Evolutionary conservation across 805 yeast species (phyloP).

Genomic region (Hanseniaspora mollemarum): DNA sequence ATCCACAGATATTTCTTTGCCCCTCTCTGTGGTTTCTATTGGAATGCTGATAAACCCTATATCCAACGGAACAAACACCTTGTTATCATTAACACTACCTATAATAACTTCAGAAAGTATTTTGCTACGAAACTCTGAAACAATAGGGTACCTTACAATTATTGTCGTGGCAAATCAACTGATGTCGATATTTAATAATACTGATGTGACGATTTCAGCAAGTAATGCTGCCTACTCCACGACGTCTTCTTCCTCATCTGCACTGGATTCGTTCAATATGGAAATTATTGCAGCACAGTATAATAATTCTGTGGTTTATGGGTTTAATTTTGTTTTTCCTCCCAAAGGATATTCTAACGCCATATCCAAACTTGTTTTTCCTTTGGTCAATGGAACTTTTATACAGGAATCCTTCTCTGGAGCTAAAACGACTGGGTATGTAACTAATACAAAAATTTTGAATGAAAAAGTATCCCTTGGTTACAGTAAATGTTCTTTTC

Average conservation of each 20-base stretch:
- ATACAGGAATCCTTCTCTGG: constrained; percentile 30
- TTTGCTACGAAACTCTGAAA: constrained; percentile 42
- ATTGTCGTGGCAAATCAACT: constrained; percentile 39
- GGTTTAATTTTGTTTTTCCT: constrained; percentile 36
- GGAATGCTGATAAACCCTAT: constrained; percentile 63
- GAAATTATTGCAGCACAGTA: constrained; percentile 26
- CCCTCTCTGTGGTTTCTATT: constrained; percentile 32
- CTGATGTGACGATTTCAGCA: constrained; percentile 7
- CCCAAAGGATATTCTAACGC: constrained; percentile 24
- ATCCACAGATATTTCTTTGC: constrained; percentile 37
- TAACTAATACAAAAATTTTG: constrained; percentile 31
- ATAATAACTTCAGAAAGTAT: constrained; percentile 65
- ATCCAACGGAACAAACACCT: constrained; percentile 36
- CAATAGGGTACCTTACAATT: constrained; percentile 63
- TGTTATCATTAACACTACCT: constrained; percentile 69
- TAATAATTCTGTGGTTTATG: constrained; percentile 22
- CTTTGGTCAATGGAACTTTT: constrained; percentile 28
- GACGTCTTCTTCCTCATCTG: constrained; percentile 33
- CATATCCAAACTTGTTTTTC: constrained; percentile 22
- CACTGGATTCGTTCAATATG: constrained; percentile 23
- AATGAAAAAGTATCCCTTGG: constrained; percentile 44
- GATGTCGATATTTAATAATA: constrained; percentile 32
- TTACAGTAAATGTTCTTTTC: constrained; percentile 37
- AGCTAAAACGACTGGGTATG: constrained; percentile 33
- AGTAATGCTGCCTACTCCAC: neutral